A percentile compares a stretch with the other conserved stretches of the same genome.
Evolutionary conservation across 176 grass and related monocot genomes (phyloP).

Genomic region (Phoenix dactylifera): DNA sequence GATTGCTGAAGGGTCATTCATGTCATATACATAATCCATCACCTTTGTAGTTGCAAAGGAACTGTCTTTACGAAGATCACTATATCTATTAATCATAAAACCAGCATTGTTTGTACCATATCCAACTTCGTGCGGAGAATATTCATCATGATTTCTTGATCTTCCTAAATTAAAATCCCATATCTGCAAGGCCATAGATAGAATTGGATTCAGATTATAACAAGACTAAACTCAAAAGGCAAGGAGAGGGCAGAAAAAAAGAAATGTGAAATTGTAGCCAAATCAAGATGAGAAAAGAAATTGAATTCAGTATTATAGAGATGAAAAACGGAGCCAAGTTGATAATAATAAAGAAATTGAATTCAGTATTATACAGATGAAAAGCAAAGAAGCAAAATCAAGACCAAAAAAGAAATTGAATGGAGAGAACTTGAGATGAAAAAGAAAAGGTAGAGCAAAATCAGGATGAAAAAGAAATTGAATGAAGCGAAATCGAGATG

Average conservation of each 20-base stretch:
- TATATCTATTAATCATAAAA: conserved; percentile 27
- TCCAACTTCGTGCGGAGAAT: conserved; percentile 15
- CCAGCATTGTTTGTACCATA: conserved; percentile 16
- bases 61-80: conserved; percentile 27
- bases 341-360: too few species aligned
- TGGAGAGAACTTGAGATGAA: too few species aligned
- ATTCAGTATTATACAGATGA: too few species aligned
- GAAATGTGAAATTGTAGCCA: conserved; percentile 4
- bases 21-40: conserved; percentile 15
- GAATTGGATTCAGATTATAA: not conserved
- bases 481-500: too few species aligned
- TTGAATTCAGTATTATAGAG: too few species aligned
- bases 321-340: too few species aligned
- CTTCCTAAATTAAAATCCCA: conserved; percentile 48
- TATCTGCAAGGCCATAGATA: conserved; percentile 14
- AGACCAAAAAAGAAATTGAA: too few species aligned
- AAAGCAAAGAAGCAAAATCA: too few species aligned
- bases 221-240: not conserved
- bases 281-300: not conserved
- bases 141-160: conserved; percentile 25
- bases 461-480: too few species aligned
- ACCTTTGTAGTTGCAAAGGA: conserved; percentile 4
- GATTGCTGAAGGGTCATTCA: conserved; percentile 13
- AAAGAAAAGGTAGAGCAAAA: too few species aligned
- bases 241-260: not conserved